These are phyloP conservation scores for Leersia perrieri DNA, from an alignment of 176 grass and related monocot genomes.

Conservation along the genomic window DNA sequence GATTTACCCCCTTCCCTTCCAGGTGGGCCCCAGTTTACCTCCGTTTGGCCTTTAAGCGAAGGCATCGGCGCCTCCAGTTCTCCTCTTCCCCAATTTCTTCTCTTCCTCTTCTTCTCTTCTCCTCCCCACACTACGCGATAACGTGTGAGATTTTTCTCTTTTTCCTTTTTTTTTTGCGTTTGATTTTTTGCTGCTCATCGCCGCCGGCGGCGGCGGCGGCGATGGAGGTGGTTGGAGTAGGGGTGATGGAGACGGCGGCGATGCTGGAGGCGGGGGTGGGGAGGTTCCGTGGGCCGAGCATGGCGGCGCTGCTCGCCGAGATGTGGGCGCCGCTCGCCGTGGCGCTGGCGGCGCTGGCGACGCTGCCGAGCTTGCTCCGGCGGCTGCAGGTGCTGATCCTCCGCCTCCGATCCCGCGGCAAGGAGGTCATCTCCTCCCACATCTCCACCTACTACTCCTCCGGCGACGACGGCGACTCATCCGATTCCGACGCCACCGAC, in stretches of 20 bases:
- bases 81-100: not conserved
- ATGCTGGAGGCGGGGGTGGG: conserved; percentile 58
- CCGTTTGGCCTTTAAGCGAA: conserved; percentile 21
- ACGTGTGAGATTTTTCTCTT: not conserved
- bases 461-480: conserved; percentile 12
- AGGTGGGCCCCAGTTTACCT: not conserved
- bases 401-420: conserved; percentile 45
- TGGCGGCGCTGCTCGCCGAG: conserved; percentile 42
- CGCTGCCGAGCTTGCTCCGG: conserved; percentile 49
- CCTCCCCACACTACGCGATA: not conserved
- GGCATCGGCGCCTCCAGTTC: not conserved
- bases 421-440: conserved; percentile 48
- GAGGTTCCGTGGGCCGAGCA: conserved; percentile 41
- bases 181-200: not conserved
- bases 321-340: conserved; percentile 64
- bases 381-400: conserved; percentile 49
- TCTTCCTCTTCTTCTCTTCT: not conserved
- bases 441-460: conserved; percentile 48
- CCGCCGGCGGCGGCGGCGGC: not conserved
- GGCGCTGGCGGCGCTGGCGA: conserved; percentile 46
- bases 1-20: not conserved
- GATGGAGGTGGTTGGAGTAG: no score
- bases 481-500: not conserved
- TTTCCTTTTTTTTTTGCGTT: not conserved
- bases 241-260: conserved; percentile 42